Base-by-base conservation (phyloP, 495 filamentous ascomycete species). In the Annulohypoxylon moriforme region DNA sequence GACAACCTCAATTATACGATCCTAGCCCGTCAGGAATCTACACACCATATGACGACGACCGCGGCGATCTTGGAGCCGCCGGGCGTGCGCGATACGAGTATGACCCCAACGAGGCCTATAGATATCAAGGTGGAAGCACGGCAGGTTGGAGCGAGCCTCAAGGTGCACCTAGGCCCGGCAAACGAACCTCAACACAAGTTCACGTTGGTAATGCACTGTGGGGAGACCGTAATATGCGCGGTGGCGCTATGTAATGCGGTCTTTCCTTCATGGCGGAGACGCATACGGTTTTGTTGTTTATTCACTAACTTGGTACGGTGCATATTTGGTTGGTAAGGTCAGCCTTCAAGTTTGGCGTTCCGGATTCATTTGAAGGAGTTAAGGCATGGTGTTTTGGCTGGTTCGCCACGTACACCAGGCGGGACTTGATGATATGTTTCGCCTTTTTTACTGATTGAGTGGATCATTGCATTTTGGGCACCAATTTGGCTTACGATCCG, bases 1-100 rank as follows among this genome's bases (percentile, higher is more conserved):
- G 40, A n/a, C 70, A 72, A 14, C 57, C 73, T 29, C 71, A 73
- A 29, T 65, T 73, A 24, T 78, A 80, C 47, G 60, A 78, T 31
- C 69, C 67, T 18, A 66, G 56, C 18, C 42, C 63, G 4, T 53
- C 69, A 14, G 42, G 33, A n/a, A 47, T 58, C n/a, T 76, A 72
- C 13, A n/a, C 58, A n/a, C 64, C 58, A 16, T 71, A 72, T 5
- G 72, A 77, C 40, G 70, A 75, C 20, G 65, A 64, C 10, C 64
- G 69, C 50, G 73, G 74, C 2, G 75, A 78, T 18, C 64, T 77
- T 27, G 78, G 77, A 53, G 74, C 72, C 49, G 74, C 72, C 49
- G 74, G 66, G 16, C 58, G 60, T 9, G 62, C 70, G 50, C 57
- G 53, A 13, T 71, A 76, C 66, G 65, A 67, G 10, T 73, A 75